Evolutionary conservation across 306 rosid genomes (phyloP).

Genomic region (Albizia julibrissin): DNA sequence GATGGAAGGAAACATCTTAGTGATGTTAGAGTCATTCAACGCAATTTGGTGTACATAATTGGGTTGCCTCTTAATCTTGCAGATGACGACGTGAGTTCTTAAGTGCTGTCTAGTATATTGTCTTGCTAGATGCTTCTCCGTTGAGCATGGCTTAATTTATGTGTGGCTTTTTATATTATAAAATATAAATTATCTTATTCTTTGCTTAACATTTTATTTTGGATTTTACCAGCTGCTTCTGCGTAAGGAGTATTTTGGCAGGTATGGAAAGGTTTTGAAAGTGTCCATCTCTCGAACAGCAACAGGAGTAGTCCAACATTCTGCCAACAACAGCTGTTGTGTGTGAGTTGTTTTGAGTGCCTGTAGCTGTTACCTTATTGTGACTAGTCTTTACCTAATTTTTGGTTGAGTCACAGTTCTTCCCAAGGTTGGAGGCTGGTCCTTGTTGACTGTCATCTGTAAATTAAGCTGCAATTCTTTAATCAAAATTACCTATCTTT

Average conservation of each 20-base stretch:
- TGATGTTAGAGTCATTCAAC: constrained; percentile 62
- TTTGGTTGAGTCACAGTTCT: constrained; percentile 20
- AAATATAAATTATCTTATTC: constrained; percentile 20
- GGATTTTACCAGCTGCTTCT: constrained; percentile 50
- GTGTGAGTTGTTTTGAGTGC: constrained; percentile 47
- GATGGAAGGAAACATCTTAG: constrained; percentile 56
- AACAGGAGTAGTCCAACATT: constrained; percentile 53
- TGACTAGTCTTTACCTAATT: neutral
- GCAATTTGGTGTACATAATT: constrained; percentile 56
- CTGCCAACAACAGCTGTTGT: constrained; percentile 57
- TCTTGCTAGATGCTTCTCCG: constrained; percentile 28
- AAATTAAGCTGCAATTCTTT: constrained; percentile 15
- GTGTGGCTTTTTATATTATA: constrained; percentile 10
- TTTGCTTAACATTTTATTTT: constrained; percentile 28
- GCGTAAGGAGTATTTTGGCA: constrained; percentile 54
- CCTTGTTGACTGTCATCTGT: constrained; percentile 18
- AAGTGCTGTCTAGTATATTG: constrained; percentile 17
- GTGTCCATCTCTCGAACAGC: constrained; percentile 56
- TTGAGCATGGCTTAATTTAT: constrained; percentile 18
- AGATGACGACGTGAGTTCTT: constrained; percentile 54
- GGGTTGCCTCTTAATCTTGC: constrained; percentile 58
- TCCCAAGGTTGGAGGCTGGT: constrained; percentile 21
- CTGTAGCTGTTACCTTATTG: constrained; percentile 19
- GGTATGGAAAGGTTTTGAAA: constrained; percentile 59
- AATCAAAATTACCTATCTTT: constrained; percentile 21